Evolutionary conservation across 129 eudicot species (phyloP), one percentile per base, ranked within the genome.

Genomic region (Calendula officinalis): DNA sequence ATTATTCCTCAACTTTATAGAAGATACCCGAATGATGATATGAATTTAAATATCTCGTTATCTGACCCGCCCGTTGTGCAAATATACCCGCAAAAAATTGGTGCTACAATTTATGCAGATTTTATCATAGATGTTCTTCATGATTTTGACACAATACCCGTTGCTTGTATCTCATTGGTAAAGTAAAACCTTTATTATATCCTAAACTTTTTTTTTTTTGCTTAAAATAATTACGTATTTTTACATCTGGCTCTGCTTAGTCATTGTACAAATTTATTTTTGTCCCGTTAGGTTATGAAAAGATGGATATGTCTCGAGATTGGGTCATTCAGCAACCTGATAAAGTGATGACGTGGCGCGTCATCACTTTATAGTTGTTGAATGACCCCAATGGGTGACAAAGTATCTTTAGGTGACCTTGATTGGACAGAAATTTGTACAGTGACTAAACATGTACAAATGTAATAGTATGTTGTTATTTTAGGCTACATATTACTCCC

Each of bases 121-220:
- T 33, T 85, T 45, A 56, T 79, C 61, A 67, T 85, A 39, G 72
- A 85, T 76, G 94, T 85, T 69, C 65, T 85, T 59, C 70, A 66
- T 58, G 72, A 30, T 9, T 65, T 56, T 57, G 68, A 76, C 33
- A 61, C 70, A 8, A 71, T 82, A 57, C 88, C 94, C 8, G 85
- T 85, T 46, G 73, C 60, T 53, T 85, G 94, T 52, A 82, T 85
- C 53, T 85, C 82, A 15, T 44, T 85, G 94, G 94, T 85, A 82
- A 22, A 0, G 94, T 85, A 82, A 22, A 0, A 78, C 71, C 63
- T 22, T 67, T 33, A 42, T 42, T 16, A 49, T 15, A 6, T 37
- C 46, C n/a, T n/a, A n/a, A n/a, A n/a, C n/a, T n/a, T n/a, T n/a
- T n/a, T n/a, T n/a, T n/a, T n/a, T n/a, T n/a, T n/a, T n/a, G n/a